A percentile compares a stretch with the other conserved stretches of the same genome.
Conservation (phyloP, 2,329 filamentous ascomycete species). For the Botrytis elliptica region DNA sequence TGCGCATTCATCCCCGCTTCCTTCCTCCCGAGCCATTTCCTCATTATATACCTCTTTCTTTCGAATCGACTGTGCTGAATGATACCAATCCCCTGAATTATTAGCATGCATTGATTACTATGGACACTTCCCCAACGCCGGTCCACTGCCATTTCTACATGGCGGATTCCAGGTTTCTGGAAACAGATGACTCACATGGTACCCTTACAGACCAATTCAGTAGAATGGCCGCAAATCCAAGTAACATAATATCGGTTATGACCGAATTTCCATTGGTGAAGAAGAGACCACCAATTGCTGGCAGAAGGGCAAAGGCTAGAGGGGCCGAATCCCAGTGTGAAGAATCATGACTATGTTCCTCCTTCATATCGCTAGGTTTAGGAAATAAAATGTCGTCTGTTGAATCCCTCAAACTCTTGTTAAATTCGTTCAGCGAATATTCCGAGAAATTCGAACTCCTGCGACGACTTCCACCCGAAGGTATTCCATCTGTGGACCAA, state of each 20-base stretch:
- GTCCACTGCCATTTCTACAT: background rate
- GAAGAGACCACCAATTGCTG: constrained; percentile 79
- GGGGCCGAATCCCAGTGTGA: constrained; percentile 79
- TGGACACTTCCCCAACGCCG: too few species aligned
- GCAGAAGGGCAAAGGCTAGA: constrained; percentile 77
- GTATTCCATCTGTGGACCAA: constrained; percentile 37
- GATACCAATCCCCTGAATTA: constrained; percentile 66
- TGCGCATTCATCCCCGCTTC: constrained; percentile 46
- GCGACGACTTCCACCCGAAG: constrained; percentile 46
- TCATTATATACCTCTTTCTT: constrained; percentile 48
- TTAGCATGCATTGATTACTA: constrained; percentile 12
- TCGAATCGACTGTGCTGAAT: constrained; percentile 64
- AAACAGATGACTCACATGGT: constrained; percentile 55
- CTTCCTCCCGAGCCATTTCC: constrained; percentile 42
- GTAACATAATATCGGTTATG: constrained; percentile 79
- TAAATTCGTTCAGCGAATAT: constrained; percentile 67
- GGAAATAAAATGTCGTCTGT: constrained; percentile 67
- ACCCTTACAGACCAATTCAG: constrained; percentile 89
- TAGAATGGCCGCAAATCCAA: constrained; percentile 79
- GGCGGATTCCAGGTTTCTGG: background rate
- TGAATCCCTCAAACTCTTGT: constrained; percentile 61
- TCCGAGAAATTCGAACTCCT: constrained; percentile 79
- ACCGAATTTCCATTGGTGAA: constrained; percentile 82
- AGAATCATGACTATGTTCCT: constrained; percentile 49
- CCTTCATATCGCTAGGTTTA: constrained; percentile 46